A percentile compares a stretch with the other conserved stretches of the same genome.
phyloP scores from a whole-genome alignment of 2,329 filamentous ascomycete genomes.

The Tympanopsis confertula region DNA sequence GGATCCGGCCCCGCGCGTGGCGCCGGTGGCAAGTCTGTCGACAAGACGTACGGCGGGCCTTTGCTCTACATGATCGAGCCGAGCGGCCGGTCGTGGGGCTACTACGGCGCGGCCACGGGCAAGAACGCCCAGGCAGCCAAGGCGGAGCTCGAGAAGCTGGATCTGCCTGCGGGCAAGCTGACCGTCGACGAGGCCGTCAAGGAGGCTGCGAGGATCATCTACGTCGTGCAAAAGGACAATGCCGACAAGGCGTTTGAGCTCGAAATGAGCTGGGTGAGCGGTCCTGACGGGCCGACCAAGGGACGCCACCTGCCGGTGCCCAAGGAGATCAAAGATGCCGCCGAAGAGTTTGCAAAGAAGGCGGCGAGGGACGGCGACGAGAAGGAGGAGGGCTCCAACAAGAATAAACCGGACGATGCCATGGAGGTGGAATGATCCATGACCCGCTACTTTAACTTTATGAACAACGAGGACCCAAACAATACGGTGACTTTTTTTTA shows the following conservation, averaged over 20 bases:
- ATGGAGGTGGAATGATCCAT: too few relatives aligned
- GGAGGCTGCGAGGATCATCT: constrained; percentile 93
- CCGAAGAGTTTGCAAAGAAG: constrained; percentile 84
- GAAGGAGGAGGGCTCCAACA: constrained; percentile 44
- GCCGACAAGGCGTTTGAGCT: constrained; percentile 99
- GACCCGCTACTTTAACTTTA: too few relatives aligned
- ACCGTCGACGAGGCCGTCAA: constrained; percentile 81
- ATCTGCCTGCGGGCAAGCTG: constrained; percentile 66
- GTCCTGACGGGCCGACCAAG: constrained; percentile 73
- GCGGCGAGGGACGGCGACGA: constrained; percentile 81
- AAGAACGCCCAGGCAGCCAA: constrained; percentile 96
- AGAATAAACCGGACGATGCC: too few relatives aligned
- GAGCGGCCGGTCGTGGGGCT: constrained; percentile 94
- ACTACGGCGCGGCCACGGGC: constrained; percentile 93
- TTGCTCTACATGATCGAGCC: constrained; percentile 99
- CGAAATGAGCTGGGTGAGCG: constrained; percentile 97
- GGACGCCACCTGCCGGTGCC: constrained; percentile 89
- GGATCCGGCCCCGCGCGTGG: constrained; percentile 69
- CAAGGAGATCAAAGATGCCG: constrained; percentile 79
- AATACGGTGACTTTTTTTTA: too few relatives aligned
- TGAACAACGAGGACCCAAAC: too few relatives aligned
- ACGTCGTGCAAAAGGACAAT: constrained; percentile 94
- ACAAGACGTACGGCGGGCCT: constrained; percentile 73
- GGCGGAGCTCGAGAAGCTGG: constrained; percentile 95
- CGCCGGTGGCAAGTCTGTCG: constrained; percentile 68